phyloP scores from a whole-genome alignment of 1,284 basidiomycete genomes.

The Rhizoctonia solani region DNA sequence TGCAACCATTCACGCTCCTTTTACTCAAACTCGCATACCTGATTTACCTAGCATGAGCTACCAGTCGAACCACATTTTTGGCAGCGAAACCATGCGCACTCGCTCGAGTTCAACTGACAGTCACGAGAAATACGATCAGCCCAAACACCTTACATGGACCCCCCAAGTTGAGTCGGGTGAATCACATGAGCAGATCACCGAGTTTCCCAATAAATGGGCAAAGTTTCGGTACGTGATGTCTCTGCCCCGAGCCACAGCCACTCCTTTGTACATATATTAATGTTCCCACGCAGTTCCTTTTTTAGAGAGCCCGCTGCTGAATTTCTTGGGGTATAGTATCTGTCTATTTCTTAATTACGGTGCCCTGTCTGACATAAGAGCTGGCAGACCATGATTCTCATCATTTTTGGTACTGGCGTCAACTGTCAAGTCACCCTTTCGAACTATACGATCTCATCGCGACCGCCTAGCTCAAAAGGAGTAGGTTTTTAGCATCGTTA shows the following conservation, averaged over 20 bases:
- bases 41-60: constrained; percentile 9
- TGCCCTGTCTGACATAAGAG: neutral
- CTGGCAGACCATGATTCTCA: constrained; percentile 57
- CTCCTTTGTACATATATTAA: neutral
- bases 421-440: constrained; percentile 67
- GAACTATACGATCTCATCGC: constrained; percentile 54
- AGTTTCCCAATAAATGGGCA: constrained; percentile 30
- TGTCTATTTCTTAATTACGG: neutral
- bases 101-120: neutral
- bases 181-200: constrained; percentile 23
- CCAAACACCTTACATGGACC: constrained; percentile 3
- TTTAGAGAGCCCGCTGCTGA: constrained; percentile 71
- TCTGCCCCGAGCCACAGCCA: neutral
- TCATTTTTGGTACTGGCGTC: constrained; percentile 67
- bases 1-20: neutral
- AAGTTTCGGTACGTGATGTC: constrained; percentile 6
- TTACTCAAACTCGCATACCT: neutral
- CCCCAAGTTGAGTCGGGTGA: neutral
- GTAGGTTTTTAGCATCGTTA: constrained; percentile 51
- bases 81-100: constrained; percentile 5
- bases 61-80: constrained; percentile 15
- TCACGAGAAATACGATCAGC: constrained; percentile 12
- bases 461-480: constrained; percentile 58
- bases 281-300: constrained; percentile 45
- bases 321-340: constrained; percentile 54